Base-by-base conservation (phyloP, 1,284 basidiomycete species). In the Marasmius tenuissimus region DNA sequence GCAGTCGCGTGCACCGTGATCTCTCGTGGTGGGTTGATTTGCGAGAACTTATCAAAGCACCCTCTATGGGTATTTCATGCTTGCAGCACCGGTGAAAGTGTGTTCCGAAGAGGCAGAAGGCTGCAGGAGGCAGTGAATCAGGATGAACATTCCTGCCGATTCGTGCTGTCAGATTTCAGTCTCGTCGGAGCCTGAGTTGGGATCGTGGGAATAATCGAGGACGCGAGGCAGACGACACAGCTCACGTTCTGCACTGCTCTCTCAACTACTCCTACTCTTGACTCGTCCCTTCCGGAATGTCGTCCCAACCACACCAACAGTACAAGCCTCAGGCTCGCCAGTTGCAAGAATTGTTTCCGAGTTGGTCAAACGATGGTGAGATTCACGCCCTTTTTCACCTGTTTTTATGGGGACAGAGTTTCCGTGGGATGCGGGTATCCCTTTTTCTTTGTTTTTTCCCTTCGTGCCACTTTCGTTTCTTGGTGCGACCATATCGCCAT, bases 261-360 rank as follows among this genome's bases (percentile, higher is more conserved):
- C 40, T 42, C n/a, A 12, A 42, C n/a, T 47, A 16, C 20, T 47
- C 45, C 16, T n/a, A 8, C 16, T 10, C 16, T 20, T n/a, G 7
- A 47, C 16, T 27, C 27, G 27, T 27, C 27, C 27, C 27, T 27
- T 27, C 27, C 27, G 27, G 27, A 14, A 47, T 47, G 45, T 47
- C 45, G n/a, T 47, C 45, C 20, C 45, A 47, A 47, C 45, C 45
- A 18, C 45, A 18, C 16, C 45, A 47, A 47, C 45, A 83, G 68
- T 85, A 81, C 69, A 80, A 80, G 50, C 18, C 75, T 0, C 78
- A 90, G 67, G 82, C 85, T 14, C 73, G 78, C 38, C 84, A 87
- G 62, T 85, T 95, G 14, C 85, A 89, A 72, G 94, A 94, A 72
- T 75, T 88, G 63, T 96, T 94, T 73, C 87, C 93, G 11, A 70